Percentiles rank a stretch among this genome's conserved stretches.
phyloP scores from a whole-genome alignment of 768 basidiomycete genomes.

The Phaeotremella skinneri region DNA sequence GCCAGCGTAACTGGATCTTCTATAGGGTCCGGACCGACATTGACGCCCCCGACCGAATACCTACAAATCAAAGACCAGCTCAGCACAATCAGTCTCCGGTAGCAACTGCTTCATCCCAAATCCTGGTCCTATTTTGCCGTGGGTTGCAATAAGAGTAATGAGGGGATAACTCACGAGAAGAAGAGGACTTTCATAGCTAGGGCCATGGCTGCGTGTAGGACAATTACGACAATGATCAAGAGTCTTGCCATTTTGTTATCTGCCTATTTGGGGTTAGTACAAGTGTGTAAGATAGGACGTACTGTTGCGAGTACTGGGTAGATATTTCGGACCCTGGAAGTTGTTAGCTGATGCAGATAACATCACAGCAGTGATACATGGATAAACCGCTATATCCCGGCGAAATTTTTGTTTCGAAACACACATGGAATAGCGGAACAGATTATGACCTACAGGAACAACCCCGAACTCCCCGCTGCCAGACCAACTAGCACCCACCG shows the following conservation, averaged over 20 bases:
- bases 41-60: slow-evolving; percentile 31
- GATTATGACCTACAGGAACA: slow-evolving; percentile 67
- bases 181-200: slow-evolving; percentile 80
- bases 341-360: not conserved
- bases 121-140: not conserved
- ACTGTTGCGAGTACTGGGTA: slow-evolving; percentile 87
- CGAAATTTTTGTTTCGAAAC: too few relatives aligned
- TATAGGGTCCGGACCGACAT: slow-evolving; percentile 35
- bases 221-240: slow-evolving; percentile 70
- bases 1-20: slow-evolving; percentile 14
- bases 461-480: slow-evolving; percentile 77
- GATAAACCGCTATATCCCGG: too few relatives aligned
- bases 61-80: slow-evolving; percentile 10
- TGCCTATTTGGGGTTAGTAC: slow-evolving; percentile 57
- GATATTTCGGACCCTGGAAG: slow-evolving; percentile 54
- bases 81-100: not conserved
- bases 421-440: too few relatives aligned
- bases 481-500: slow-evolving; percentile 75
- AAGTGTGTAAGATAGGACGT: slow-evolving; percentile 46
- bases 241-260: slow-evolving; percentile 80
- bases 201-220: slow-evolving; percentile 74
- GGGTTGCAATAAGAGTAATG: not conserved
- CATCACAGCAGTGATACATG: slow-evolving; percentile 59
- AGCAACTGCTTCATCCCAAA: not conserved
- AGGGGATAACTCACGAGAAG: slow-evolving; percentile 55